Evolutionary conservation across 1,284 basidiomycete genomes (phyloP), one percentile per base, ranked within the genome.

Genomic region (Rhodotorula sp.): DNA sequence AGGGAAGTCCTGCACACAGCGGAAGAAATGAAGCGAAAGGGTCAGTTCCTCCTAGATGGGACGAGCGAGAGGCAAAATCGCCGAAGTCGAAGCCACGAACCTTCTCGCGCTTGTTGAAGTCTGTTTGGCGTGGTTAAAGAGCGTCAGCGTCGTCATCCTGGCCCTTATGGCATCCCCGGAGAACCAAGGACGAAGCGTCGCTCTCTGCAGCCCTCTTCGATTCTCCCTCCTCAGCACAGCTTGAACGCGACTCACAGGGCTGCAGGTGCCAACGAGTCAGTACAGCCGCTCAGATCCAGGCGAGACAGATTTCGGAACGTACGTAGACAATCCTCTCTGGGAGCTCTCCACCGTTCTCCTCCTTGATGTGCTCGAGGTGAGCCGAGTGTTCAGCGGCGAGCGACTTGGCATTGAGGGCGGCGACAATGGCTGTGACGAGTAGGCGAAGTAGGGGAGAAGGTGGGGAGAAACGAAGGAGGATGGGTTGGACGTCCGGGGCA

Each of bases 341-440:
- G 59, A 90, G 83, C 68, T 86, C 83, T 62, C 90, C 91, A 63
- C 84, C 87, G 80, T 92, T 87, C 82, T 90, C 89, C 55, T 85
- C 83, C 78, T 85, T 87, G 80, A 89, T 79, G 79, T 91, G 90
- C 62, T 87, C 86, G 71, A 85, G 74, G 79, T 92, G 90, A 17
- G 84, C 86, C 59, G 84, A 84, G 77, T 92, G 90, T 79, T 91
- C 90, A 32, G 81, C 81, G 49, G 62, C 64, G 54, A 71, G 53
- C n/a, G 49, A 52, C 59, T 64, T 59, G 58, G 67, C 64, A 65
- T 70, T 71, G 67, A 74, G 70, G 53, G 62, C 55, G 15, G 66
- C 73, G 58, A 73, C 65, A 47, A 73, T 58, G 64, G 73, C 71
- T 72, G 68, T 20, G 24, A 17, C 22, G 4, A 49, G 30, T 47